Percentiles rank a stretch among this genome's conserved stretches.
phyloP scores from a whole-genome alignment of 1,284 basidiomycete genomes.

The Ceratobasidium theobromae region DNA sequence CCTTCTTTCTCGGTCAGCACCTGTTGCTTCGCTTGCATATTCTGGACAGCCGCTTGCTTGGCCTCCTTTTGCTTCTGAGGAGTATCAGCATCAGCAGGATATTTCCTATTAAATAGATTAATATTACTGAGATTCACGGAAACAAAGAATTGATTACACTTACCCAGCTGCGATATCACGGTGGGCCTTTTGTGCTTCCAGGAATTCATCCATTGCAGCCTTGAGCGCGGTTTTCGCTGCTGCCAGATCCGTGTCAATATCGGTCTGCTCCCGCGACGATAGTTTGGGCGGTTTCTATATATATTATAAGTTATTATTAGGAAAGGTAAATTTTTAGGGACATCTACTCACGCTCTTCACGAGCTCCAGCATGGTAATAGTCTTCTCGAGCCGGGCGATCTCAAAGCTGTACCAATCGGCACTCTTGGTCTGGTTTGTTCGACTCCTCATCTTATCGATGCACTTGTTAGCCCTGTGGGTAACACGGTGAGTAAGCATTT shows the following conservation, averaged over 20 bases:
- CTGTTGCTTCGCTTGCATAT: too few relatives aligned
- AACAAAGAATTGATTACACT: too few relatives aligned
- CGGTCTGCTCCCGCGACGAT: background rate
- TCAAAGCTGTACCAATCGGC: constrained; percentile 11
- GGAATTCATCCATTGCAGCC: background rate
- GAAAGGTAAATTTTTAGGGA: too few relatives aligned
- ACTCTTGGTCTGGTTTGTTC: background rate
- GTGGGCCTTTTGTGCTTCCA: background rate
- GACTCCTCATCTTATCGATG: background rate
- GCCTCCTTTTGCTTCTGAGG: too few relatives aligned
- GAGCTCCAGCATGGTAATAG: background rate
- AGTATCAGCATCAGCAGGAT: too few relatives aligned
- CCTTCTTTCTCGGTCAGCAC: too few relatives aligned
- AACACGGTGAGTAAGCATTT: background rate
- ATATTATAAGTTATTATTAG: too few relatives aligned
- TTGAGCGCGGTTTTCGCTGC: background rate
- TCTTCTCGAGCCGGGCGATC: background rate
- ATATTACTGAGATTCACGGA: background rate
- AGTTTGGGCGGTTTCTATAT: background rate
- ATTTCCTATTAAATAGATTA: background rate
- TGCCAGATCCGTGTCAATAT: background rate
- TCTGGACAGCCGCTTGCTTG: too few relatives aligned
- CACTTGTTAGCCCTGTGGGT: constrained; percentile 8
- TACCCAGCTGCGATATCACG: background rate
- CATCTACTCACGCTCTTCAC: background rate